Conservation (phyloP, 768 basidiomycete genomes). For the Trichaptum fuscoviolaceum region DNA sequence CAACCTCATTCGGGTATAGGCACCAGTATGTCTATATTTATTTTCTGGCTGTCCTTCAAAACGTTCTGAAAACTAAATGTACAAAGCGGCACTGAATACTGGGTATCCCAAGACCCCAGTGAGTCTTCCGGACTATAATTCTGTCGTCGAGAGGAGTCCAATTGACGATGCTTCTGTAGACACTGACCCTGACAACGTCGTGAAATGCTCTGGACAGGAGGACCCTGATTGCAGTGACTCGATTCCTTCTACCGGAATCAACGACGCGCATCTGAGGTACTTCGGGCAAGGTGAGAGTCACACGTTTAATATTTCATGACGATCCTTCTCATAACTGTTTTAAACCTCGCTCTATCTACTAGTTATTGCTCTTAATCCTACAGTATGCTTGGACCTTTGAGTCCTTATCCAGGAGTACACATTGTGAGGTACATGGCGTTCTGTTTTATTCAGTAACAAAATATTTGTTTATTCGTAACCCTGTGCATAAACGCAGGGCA, state of each 20-base stretch:
- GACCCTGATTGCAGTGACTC: conserved; percentile 2
- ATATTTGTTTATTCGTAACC: no score
- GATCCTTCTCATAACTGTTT: background rate
- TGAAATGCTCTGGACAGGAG: background rate
- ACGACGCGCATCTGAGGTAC: conserved; percentile 1
- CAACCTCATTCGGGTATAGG: conserved; percentile 38
- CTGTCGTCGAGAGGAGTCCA: background rate
- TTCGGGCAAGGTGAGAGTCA: conserved; percentile 1
- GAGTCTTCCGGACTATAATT: background rate
- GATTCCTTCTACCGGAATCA: background rate
- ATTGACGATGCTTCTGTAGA: background rate
- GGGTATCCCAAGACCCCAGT: background rate
- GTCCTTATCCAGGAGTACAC: no score
- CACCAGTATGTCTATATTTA: conserved; percentile 31
- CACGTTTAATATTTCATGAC: background rate
- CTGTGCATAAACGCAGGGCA: no score
- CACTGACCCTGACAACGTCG: background rate
- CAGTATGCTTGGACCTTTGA: background rate
- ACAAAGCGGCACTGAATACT: background rate
- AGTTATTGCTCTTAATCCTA: background rate
- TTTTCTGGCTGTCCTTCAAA: background rate
- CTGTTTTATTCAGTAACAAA: no score
- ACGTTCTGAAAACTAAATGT: background rate
- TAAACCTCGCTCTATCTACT: background rate
- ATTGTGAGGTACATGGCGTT: no score